Percentiles rank a stretch among this genome's conserved stretches.
phyloP scores from a whole-genome alignment of 2,329 filamentous ascomycete species.

The Cordyceps cateniannulata region DNA sequence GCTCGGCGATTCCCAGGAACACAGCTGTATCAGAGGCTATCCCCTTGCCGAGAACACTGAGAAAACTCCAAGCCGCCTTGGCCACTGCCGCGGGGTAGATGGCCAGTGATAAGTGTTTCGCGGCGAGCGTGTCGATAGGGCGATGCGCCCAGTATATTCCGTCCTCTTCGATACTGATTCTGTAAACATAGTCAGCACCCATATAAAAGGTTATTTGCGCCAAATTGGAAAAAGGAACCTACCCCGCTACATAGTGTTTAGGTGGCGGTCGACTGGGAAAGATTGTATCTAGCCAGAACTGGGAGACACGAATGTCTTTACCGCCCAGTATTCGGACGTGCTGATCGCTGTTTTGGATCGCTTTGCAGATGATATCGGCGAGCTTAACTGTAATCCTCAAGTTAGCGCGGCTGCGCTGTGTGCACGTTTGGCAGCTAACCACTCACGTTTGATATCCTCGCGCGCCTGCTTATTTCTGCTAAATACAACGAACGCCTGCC shows the following conservation, averaged over 20 bases:
- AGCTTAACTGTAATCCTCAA: conserved; percentile 24
- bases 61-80: conserved; percentile 45
- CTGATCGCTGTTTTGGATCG: conserved; percentile 34
- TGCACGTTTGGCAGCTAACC: neutral
- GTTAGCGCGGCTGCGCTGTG: neutral
- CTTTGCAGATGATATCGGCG: conserved; percentile 30
- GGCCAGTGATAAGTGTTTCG: conserved; percentile 38
- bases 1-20: conserved; percentile 37
- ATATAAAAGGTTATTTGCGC: neutral
- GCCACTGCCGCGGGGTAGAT: conserved; percentile 49
- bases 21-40: conserved; percentile 37
- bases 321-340: conserved; percentile 40
- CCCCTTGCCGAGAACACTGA: conserved; percentile 39
- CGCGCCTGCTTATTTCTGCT: conserved; percentile 45
- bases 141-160: conserved; percentile 40
- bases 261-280: conserved; percentile 55
- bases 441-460: conserved; percentile 40
- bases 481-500: conserved; percentile 53
- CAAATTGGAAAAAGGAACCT: conserved; percentile 19
- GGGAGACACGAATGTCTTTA: conserved; percentile 39
- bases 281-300: conserved; percentile 55
- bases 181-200: conserved; percentile 19
- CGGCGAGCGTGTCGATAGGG: conserved; percentile 41
- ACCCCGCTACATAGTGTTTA: conserved; percentile 54
- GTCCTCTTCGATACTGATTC: conserved; percentile 44